Base-by-base conservation (phyloP, 2,329 filamentous ascomycete genomes). In the Stemphylium vesicarium region DNA sequence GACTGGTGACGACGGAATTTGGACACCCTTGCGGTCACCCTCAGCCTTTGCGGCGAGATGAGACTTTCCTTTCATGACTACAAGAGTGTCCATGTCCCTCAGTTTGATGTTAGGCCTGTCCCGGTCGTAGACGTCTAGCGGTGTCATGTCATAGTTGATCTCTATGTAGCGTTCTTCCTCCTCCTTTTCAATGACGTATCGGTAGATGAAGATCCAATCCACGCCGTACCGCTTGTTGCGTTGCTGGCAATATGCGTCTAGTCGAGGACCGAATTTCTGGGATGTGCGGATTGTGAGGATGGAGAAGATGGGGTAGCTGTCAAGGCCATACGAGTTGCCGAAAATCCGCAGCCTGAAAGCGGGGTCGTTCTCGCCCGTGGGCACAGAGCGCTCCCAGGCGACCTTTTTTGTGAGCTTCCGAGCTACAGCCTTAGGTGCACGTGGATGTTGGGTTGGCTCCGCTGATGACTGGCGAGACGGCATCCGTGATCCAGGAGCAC, bases 181-280 rank as follows among this genome's bases (percentile, higher is more conserved):
- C 2, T 24, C 36, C 15, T 55, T 24, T 1, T 47, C 4, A 33
- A 15, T 24, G 10, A 8, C 35, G 40, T 15, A 46, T 31, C 2
- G 48, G 48, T 56, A 63, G 24, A 63, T 40, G 37, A 62, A 60
- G 2, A 41, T 20, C 53, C 52, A 59, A 38, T 65, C 53, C 7
- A 43, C 32, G 6, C 56, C 58, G 31, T 49, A 60, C 13, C 47
- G 29, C 22, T 60, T 59, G 16, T 53, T 56, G 13, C 62, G 58
- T 7, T 56, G 46, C 13, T 38, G 26, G 26, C 62, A 65, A 39
- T 62, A 65, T n/a, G 53, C 49, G 3, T 58, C 32, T 1, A 65
- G 50, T 22, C 39, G 42, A 2, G 62, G 62, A 8, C 62, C 60
- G 8, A 63, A 63, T 16, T 24, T 26, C 13, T 60, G 51, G 13